Evolutionary conservation across 192 early-diverging fungal genomes (phyloP), one percentile per base, ranked within the genome.

Genomic region (Coemansia sp.): DNA sequence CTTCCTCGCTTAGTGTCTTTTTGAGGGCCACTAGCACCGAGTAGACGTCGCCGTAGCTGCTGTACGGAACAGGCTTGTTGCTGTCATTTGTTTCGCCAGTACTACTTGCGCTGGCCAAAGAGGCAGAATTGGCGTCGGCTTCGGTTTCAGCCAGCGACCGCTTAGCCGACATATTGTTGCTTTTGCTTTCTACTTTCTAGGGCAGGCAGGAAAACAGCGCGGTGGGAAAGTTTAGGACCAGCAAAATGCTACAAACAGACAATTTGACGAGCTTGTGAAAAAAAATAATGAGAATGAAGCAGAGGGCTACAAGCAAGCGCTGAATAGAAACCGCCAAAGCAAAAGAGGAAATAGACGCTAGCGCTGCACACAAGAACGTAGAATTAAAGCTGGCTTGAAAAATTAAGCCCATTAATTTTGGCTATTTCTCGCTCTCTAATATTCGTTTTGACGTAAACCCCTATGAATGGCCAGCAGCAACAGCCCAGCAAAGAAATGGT

Each of bases 41-140:
- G 55, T 80, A 68, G 18, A 58, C 72, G 23, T 71, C 72, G 32
- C 56, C n/a, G 36, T 80, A 80, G 30, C 68, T 74, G 6, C 24
- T 16, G 55, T 71, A 79, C 7, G 76, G 68, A 52, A 47, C 57
- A 1, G 46, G 58, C n/a, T 50, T 35, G 32, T 27, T 11, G 42
- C 39, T 4, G 29, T 14, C 28, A 35, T 7, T 13, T 53, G 14
- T 16, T n/a, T n/a, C n/a, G n/a, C n/a, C n/a, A n/a, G n/a, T n/a
- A n/a, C 23, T 42, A 34, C 56, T 10, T 30, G 20, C 39, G 56
- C 22, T 24, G 36, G 32, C 36, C 27, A 19, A 19, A 35, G 30
- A 25, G 3, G 22, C 35, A 16, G 32, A 13, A 19, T 23, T 45
- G n/a, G 9, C 20, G 22, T 57, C 71, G 51, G 62, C 36, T 19